These are phyloP conservation scores for Exophiala sp. DNA, from an alignment of 2,329 filamentous ascomycete species.

Conservation along the genomic window DNA sequence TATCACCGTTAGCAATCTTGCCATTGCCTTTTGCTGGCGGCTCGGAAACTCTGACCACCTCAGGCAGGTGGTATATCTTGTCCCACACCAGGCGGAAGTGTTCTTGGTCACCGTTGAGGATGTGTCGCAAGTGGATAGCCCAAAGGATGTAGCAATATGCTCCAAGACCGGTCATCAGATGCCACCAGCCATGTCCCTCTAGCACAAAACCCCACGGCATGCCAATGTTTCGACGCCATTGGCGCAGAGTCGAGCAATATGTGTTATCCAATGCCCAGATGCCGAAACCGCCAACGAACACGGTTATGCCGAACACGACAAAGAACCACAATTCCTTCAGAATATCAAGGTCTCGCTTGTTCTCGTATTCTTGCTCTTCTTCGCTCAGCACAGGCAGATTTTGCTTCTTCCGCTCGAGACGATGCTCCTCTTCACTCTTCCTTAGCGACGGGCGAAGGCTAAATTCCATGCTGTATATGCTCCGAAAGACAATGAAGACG, in stretches of 20 bases:
- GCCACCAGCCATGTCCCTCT: conserved; percentile 73
- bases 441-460: conserved; percentile 59
- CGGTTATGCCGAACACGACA: conserved; percentile 62
- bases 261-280: conserved; percentile 78
- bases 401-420: conserved; percentile 37
- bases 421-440: conserved; percentile 45
- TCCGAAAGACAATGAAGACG: conserved; percentile 64
- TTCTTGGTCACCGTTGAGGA: conserved; percentile 68
- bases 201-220: conserved; percentile 77
- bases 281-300: conserved; percentile 71
- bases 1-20: background rate
- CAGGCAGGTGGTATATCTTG: conserved; percentile 56
- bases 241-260: conserved; percentile 65
- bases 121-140: conserved; percentile 77
- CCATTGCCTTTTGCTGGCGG: conserved; percentile 10
- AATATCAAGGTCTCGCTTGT: conserved; percentile 55
- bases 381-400: conserved; percentile 41
- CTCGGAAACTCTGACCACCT: conserved; percentile 38
- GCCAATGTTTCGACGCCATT: conserved; percentile 64
- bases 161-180: conserved; percentile 75
- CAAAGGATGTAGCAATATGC: conserved; percentile 82
- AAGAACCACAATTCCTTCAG: conserved; percentile 72
- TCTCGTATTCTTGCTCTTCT: conserved; percentile 47
- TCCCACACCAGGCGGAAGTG: conserved; percentile 71
- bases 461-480: conserved; percentile 73